Evolutionary conservation across 2,329 filamentous ascomycete genomes (phyloP).

Genomic region (Cephalotrichum gorgonifer): DNA sequence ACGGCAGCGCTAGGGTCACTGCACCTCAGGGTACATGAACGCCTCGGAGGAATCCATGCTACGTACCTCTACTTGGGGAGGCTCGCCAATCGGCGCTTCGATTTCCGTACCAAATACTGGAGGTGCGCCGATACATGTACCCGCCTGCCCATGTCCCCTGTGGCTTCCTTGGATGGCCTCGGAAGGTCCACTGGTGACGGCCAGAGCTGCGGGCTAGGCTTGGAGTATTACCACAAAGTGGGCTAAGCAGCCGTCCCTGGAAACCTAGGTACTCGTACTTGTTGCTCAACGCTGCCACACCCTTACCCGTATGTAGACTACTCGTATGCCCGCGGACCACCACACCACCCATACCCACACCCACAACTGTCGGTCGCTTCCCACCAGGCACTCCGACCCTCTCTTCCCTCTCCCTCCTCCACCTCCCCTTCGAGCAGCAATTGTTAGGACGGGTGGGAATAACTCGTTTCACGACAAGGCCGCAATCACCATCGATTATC

Average conservation of each 20-base stretch:
- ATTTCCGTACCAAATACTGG: not conserved
- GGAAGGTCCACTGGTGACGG: conserved; percentile 1
- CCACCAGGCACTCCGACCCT: not conserved
- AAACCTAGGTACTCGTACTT: not conserved
- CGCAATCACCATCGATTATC: conserved; percentile 1
- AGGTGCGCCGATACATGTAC: not conserved
- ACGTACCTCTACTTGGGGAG: not conserved
- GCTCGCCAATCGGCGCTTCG: not conserved
- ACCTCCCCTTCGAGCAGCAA: conserved; percentile 4
- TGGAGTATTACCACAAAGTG: not conserved
- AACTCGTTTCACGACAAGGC: conserved; percentile 1
- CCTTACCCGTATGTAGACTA: no score
- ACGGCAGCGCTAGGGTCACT: not conserved
- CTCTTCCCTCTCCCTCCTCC: not conserved
- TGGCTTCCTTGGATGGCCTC: conserved; percentile 3
- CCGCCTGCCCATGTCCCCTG: no score
- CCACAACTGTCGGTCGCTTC: no score
- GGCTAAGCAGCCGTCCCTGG: not conserved
- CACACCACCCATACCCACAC: conserved; percentile 5
- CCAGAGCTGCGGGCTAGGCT: not conserved
- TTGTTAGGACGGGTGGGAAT: conserved; percentile 4
- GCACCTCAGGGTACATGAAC: not conserved
- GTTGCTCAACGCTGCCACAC: not conserved
- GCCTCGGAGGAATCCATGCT: not conserved
- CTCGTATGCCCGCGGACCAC: conserved; percentile 2